Base-by-base conservation (phyloP, 768 basidiomycete species). In the Xerocomus spinulosus region DNA sequence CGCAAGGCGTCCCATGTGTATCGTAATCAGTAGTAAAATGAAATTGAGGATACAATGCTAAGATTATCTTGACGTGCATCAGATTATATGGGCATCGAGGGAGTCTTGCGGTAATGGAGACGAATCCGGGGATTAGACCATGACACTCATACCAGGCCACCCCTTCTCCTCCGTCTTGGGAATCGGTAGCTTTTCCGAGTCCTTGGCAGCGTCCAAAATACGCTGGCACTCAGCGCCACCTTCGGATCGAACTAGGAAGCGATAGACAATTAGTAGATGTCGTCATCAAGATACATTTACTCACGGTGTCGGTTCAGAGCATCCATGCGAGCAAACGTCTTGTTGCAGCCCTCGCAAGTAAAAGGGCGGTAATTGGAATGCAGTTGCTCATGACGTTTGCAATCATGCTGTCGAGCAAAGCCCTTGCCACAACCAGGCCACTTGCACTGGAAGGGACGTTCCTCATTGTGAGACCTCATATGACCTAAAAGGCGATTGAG, bases 351-450 rank as follows among this genome's bases (percentile, higher is more conserved):
- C 9, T 93, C 89, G 60, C 95, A 98, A 12, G 80, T 86, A 64
- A 93, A 95, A 52, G 93, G 92, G 20, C 93, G 73, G 59, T 92
- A 86, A 57, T 95, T 94, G 49, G 89, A 83, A 64, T 98, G 94
- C 34, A 98, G 74, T 55, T 93, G 87, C 67, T 96, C 94, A 58
- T 98, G 95, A 3, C 93, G 81, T 64, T 95, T 97, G 70, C 94
- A 96, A 65, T 98, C 94, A 60, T 96, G 94, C 64, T 95, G 91
- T 47, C 93, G 70, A 23, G 89, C 93, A 53, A 96, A 94, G 20
- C 93, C 91, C 69, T 96, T 95, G 23, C 83, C 85, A 61, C 93
- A 97, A 20, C 91, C 92, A 1, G 91, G 90, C 84, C 92, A 95
- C 59, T 88, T 85, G 71, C 93, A 97, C 66, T 86, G 81, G 76